Base-by-base conservation (phyloP, 208 protist genomes). In the Sergeia podlipaevii region DNA sequence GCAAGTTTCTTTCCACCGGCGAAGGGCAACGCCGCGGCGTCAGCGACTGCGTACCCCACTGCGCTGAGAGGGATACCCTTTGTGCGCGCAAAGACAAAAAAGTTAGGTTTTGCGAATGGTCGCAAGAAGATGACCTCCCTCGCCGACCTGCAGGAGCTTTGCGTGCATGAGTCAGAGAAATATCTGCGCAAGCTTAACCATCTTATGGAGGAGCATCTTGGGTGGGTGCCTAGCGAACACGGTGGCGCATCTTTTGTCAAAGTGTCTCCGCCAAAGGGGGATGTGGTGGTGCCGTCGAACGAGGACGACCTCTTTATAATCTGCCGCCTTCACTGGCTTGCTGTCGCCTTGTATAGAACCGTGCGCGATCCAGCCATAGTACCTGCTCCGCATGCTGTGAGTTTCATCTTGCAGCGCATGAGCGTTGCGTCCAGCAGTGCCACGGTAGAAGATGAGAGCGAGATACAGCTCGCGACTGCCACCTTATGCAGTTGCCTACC, bases 401-500 rank as follows among this genome's bases (percentile, higher is more conserved):
- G 77, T 57, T 80, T 73, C 63, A 73, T 85, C 13, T 28, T 76
- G 2, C 53, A 26, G 8, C 10, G 23, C 23, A 21, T 4, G 21
- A 50, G 54, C 43, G 29, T 23, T 59, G 61, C 36, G 43, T 48
- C 36, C 44, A 59, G 26, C 30, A 17, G 42, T 29, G 34, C 30
- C 24, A 54, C 53, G 3, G 49, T 54, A 0, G 66, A 74, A 30
- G 63, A 76, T 53, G 69, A 81, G 48, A 64, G 51, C 42, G 73
- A 85, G 34, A 66, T 85, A 27, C 61, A 60, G 0, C 39, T 85
- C 20, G 44, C 64, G 8, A 57, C 80, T 18, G 77, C 73, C 11
- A 81, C 73, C 46, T 71, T 73, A 63, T 75, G 60, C 65, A 81
- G 73, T 48, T 85, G 71, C 60, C 65, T 85, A 11, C 77, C 77